Base-by-base conservation (phyloP, 148 eudicot species). In the Chenopodium suecicum region DNA sequence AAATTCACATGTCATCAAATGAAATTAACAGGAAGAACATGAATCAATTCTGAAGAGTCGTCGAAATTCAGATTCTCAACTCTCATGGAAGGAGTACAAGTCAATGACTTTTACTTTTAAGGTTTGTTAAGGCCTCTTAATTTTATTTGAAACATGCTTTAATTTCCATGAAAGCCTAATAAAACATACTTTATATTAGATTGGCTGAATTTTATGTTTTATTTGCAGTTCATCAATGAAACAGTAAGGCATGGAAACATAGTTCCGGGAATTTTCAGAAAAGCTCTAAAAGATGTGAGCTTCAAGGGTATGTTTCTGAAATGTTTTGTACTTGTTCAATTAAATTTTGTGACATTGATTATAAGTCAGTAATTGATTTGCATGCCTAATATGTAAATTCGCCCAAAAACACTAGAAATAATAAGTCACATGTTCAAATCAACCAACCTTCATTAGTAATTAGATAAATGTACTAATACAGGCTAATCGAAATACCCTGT, bases 181-280 rank as follows among this genome's bases (percentile, higher is more conserved):
- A 37, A 37, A 37, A 37, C 7, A 37, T 37, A 5, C 7, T 5
- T 5, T 0, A 7, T 37, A 5, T 37, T 37, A 37, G 44, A 37
- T 37, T 37, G 44, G 44, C 44, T 37, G 7, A 37, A 37, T 37
- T 37, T 37, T 3, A 37, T 37, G 44, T 5, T 37, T 37, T 37
- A 37, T 37, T 37, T 37, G 89, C 92, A 96, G 99, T 48, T 94
- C 70, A 96, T 96, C 85, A 94, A 96, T 75, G 99, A 96, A 85
- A 94, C 98, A 81, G 91, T 91, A 68, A 89, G 99, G 87, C 82
- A 94, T 83, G 94, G 97, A 83, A 94, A 96, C 81, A 96, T 96
- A 72, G 98, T 89, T 73, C 97, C 97, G 11, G 94, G 87, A 65
- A 92, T 96, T 64, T 96, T 94, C 88, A 89, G 99, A 80, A 91